These are phyloP conservation scores for Talaromyces albobiverticillius DNA, from an alignment of 2,329 filamentous ascomycete genomes.

Conservation along the genomic window DNA sequence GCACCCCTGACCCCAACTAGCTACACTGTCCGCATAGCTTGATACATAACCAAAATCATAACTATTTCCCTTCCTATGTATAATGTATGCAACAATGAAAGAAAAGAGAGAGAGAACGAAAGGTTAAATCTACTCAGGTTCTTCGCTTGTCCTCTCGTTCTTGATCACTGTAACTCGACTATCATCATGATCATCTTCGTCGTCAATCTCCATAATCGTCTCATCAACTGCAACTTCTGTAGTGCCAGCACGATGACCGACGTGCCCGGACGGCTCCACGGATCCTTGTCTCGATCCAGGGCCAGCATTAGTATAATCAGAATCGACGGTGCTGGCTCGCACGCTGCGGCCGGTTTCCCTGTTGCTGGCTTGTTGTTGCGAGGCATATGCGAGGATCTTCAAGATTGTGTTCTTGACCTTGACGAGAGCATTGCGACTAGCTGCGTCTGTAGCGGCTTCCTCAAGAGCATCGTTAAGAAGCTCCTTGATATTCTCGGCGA, in stretches of 20 bases:
- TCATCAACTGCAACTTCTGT: constrained; percentile 13
- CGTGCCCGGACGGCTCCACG: background rate
- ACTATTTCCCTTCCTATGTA: background rate
- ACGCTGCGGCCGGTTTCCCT: constrained; percentile 28
- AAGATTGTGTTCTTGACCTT: constrained; percentile 45
- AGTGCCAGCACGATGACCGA: constrained; percentile 3
- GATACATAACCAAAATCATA: background rate
- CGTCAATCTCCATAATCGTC: constrained; percentile 15
- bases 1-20: background rate
- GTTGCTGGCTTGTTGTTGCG: constrained; percentile 33
- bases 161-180: constrained; percentile 14
- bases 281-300: constrained; percentile 14
- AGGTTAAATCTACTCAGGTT: constrained; percentile 1
- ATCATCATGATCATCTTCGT: constrained; percentile 16
- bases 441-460: constrained; percentile 41
- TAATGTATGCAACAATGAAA: background rate
- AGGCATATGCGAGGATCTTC: constrained; percentile 45
- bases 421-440: constrained; percentile 44
- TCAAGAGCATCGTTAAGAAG: constrained; percentile 57
- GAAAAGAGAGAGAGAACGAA: background rate
- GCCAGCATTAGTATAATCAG: constrained; percentile 2
- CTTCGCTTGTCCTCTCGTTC: constrained; percentile 15
- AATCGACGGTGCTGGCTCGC: constrained; percentile 18
- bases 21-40: background rate
- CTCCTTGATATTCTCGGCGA: constrained; percentile 55